Base-by-base conservation (phyloP, 257 asterid species). In the Schizonepeta tenuifolia region DNA sequence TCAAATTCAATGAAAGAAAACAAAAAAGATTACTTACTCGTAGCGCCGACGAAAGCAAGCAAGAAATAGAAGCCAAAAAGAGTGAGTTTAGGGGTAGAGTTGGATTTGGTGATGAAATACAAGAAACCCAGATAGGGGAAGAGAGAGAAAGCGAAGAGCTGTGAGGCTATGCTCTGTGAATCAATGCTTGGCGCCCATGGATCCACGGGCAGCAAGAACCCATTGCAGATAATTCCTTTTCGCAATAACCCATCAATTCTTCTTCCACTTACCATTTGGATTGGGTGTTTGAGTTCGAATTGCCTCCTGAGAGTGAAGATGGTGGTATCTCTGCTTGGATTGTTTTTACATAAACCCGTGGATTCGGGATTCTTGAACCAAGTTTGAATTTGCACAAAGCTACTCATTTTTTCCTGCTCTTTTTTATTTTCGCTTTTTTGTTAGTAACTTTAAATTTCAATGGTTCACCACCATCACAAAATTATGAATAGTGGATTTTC, bases 41-140 rank as follows among this genome's bases (percentile, higher is more conserved):
- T 90, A 64, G 94, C 98, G 58, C 89, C 97, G 62, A 93, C 97
- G 74, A 90, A 92, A 31, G 89, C 96, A 65, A 88, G 96, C 87
- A 90, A 83, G 92, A 93, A 90, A 78, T 91, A 94, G 89, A 89
- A 94, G 35, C 98, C 98, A 67, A 94, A 90, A 61, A 94, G 93
- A n/a, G 98, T 90, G 79, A 90, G 98, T 56, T 80, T 89, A 33
- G 99, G 99, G 7, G 95, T 88, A 72, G 97, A 83, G 26, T 88
- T 88, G 43, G 98, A 95, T 81, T 88, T 92, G 83, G 96, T 87
- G 73, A 92, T 81, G 74, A 86, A 87, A 72, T 95, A 95, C 86
- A 95, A 79, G 83, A 94, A 94, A 49, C 96, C 97, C 62, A 94
- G 53, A 55, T 89, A 91, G 41, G 97, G 99, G 61, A 91, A 86